Evolutionary conservation across 2,329 filamentous ascomycete species (phyloP), one percentile per base, ranked within the genome.

Genomic region (Xylariales sp.): DNA sequence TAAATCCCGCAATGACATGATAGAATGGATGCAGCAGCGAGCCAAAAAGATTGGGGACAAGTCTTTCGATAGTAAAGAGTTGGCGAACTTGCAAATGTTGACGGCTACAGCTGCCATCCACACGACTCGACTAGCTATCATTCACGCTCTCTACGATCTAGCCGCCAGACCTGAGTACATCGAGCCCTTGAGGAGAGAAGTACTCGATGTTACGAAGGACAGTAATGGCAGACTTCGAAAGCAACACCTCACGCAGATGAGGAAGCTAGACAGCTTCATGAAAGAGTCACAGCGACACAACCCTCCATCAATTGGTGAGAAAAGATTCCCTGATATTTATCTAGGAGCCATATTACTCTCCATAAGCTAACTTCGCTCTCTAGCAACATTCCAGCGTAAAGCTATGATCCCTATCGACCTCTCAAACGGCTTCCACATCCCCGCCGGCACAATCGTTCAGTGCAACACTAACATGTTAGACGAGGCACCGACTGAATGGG

Each of bases 101-200:
- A 76, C 78, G 16, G 75, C 75, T 9, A 76, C 79, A 12, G 78
- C 78, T 2, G 75, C 79, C 5, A 80, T 82, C 14, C 76, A 80
- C 56, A 80, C 79, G 0, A 81, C 77, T 0, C 69, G 77, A 10
- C 69, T 77, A 39, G 72, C 78, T 2, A 67, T 77, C 5, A 79
- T 78, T 1, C 83, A 62, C 70, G 78, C 48, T 2, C 71, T 85
- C 45, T 82, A 80, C 64, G 82, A 85, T 63, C 74, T 86, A 3
- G 78, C 77, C 3, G 76, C 79, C 14, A 68, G 70, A 12, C 82
- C 81, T 0, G 82, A 85, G 70, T 82, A 81, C 69, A 72, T 83
- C 32, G 78, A 82, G 39, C 78, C 80, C 3, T 72, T 84, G 28
- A 78, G 82, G 9, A 73, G 81, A 28, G 83, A 85, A 70, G 81